Percentiles rank a stretch among this genome's conserved stretches.
Conservation (phyloP, 208 protist genomes). For the Acanthamoeba sp. region DNA sequence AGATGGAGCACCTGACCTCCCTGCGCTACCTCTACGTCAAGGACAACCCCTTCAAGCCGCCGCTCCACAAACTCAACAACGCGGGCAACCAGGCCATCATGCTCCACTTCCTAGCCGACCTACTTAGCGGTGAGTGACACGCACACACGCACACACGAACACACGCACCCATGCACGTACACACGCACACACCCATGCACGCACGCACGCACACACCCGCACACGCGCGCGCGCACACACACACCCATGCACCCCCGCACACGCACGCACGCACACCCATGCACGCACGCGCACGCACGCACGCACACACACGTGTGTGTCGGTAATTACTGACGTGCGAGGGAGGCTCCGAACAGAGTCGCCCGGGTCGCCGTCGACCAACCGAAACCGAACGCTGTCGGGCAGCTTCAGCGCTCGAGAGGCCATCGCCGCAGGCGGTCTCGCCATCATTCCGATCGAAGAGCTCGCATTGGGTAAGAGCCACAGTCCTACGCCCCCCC, state of each 20-base stretch:
- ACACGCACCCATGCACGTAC: too few relatives aligned
- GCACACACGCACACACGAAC: too few relatives aligned
- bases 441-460: slow-evolving; percentile 17
- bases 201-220: too few relatives aligned
- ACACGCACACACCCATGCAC: too few relatives aligned
- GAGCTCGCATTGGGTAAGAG: neutral
- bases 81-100: slow-evolving; percentile 54
- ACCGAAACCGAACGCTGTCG: neutral
- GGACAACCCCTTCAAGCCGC: slow-evolving; percentile 46
- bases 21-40: slow-evolving; percentile 47
- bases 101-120: slow-evolving; percentile 53
- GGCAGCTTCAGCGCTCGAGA: neutral
- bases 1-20: slow-evolving; percentile 8
- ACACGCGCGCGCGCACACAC: too few relatives aligned
- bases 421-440: neutral
- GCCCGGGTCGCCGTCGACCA: neutral
- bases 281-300: neutral
- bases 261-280: too few relatives aligned
- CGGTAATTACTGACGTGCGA: too few relatives aligned
- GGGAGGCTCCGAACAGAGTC: neutral
- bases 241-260: too few relatives aligned
- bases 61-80: slow-evolving; percentile 68
- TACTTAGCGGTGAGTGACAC: neutral
- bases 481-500: neutral
- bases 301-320: too few relatives aligned